Conservation (phyloP, 164 flowering plant genomes). For the Platanus orientalis region DNA sequence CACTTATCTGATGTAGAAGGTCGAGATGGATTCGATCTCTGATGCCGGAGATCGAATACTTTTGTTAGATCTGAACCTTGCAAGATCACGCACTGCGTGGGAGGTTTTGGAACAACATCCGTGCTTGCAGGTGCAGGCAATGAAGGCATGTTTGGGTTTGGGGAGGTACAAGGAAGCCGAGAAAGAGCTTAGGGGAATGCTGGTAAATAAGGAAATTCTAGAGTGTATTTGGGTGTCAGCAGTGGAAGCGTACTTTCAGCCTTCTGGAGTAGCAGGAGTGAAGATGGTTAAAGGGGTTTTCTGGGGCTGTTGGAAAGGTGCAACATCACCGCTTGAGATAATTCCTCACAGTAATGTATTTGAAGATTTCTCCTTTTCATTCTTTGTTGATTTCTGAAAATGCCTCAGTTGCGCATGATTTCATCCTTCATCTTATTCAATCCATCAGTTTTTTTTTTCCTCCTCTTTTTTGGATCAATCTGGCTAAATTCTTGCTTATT, state of each 20-base stretch:
- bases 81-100: constrained; percentile 62
- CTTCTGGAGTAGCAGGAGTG: constrained; percentile 69
- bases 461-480: too few relatives aligned
- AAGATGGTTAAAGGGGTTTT: constrained; percentile 76
- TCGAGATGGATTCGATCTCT: constrained; percentile 22
- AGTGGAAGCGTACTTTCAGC: constrained; percentile 70
- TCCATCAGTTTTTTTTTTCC: too few relatives aligned
- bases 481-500: too few relatives aligned
- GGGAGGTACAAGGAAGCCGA: constrained; percentile 77
- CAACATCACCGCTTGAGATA: too few relatives aligned
- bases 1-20: constrained; percentile 48
- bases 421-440: constrained; percentile 4
- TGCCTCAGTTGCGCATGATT: too few relatives aligned
- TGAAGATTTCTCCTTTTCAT: too few relatives aligned
- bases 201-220: constrained; percentile 62
- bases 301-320: too few relatives aligned
- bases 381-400: too few relatives aligned
- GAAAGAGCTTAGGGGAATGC: constrained; percentile 85
- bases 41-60: constrained; percentile 49
- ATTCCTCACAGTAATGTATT: too few relatives aligned
- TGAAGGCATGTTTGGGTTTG: constrained; percentile 91
- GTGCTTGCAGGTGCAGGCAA: constrained; percentile 69
- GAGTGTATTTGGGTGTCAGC: constrained; percentile 88
- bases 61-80: constrained; percentile 36
- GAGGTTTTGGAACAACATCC: constrained; percentile 81